These are phyloP conservation scores for Podaxis sp. DNA, from an alignment of 768 basidiomycete genomes.

Conservation along the genomic window DNA sequence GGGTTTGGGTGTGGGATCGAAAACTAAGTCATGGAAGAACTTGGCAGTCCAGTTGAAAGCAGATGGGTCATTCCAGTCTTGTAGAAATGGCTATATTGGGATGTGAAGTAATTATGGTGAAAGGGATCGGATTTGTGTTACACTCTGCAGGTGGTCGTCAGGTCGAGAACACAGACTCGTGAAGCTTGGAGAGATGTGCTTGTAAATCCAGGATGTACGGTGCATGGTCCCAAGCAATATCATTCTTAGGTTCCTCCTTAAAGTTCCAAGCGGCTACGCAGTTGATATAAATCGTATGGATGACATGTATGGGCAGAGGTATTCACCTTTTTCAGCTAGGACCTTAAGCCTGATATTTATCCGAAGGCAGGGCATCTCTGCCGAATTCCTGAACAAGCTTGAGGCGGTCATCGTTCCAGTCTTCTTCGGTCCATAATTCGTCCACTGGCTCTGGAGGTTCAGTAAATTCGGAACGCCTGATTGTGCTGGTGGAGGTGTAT, in stretches of 20 bases:
- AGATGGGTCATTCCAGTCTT: conserved; percentile 6
- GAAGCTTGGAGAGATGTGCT: not conserved
- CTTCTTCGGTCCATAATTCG: not conserved
- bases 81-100: not conserved
- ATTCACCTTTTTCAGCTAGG: not conserved
- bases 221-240: conserved; percentile 9
- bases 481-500: conserved; percentile 6
- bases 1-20: not conserved
- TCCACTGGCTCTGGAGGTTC: not conserved
- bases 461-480: not conserved
- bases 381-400: conserved; percentile 1
- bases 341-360: conserved; percentile 12
- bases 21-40: conserved; percentile 6
- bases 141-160: conserved; percentile 1
- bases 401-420: conserved; percentile 3
- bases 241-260: conserved; percentile 1
- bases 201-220: conserved; percentile 1
- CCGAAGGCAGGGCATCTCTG: not conserved
- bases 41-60: conserved; percentile 2
- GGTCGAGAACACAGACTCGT: not conserved
- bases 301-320: not conserved
- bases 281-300: not conserved
- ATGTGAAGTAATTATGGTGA: not conserved
- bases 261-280: conserved; percentile 9
- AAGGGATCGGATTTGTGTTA: not conserved